phyloP scores from a whole-genome alignment of 768 basidiomycete genomes.

The Tulasnella sp. region DNA sequence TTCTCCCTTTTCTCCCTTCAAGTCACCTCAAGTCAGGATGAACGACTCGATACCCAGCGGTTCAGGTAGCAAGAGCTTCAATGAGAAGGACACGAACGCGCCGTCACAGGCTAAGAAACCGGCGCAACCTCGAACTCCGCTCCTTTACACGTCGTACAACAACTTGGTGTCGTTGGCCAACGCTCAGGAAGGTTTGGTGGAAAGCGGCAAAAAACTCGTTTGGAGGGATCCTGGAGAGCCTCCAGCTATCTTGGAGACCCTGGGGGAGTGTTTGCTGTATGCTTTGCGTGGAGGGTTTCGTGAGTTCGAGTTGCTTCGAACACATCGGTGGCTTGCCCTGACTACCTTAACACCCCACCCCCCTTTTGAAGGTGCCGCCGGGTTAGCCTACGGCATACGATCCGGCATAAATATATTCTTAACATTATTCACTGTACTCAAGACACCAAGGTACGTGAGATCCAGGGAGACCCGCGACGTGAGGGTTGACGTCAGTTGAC shows the following conservation, averaged over 20 bases:
- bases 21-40: neutral
- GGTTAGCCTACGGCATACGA: constrained; percentile 72
- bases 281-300: constrained; percentile 62
- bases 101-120: neutral
- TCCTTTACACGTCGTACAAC: constrained; percentile 52
- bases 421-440: constrained; percentile 62
- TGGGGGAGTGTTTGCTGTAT: constrained; percentile 63
- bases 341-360: neutral
- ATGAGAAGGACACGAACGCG: neutral
- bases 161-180: constrained; percentile 79
- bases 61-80: neutral
- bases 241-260: constrained; percentile 53
- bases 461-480: neutral
- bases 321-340: neutral
- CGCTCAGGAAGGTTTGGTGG: constrained; percentile 52
- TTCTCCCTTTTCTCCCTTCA: neutral
- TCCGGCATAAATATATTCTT: constrained; percentile 77
- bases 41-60: neutral
- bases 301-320: constrained; percentile 37
- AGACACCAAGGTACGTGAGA: constrained; percentile 51
- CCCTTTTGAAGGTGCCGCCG: constrained; percentile 64
- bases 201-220: constrained; percentile 63
- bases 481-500: neutral
- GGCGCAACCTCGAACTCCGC: neutral
- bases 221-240: constrained; percentile 76